Evolutionary conservation across 23 red algal species (phyloP), one percentile per base, ranked within the genome.

Genomic region (Cyanidiococcus yangmingshanensis): DNA sequence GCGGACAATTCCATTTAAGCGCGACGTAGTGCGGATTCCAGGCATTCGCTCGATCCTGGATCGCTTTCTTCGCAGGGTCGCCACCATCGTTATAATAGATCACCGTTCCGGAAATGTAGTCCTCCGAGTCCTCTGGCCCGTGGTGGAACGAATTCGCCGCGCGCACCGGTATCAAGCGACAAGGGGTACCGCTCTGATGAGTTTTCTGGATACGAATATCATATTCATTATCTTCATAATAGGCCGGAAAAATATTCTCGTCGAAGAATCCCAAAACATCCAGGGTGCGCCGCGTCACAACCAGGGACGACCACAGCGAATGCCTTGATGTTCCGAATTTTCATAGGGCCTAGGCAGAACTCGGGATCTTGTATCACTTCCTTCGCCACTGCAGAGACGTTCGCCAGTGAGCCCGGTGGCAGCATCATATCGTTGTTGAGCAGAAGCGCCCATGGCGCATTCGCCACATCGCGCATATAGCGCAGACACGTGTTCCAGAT

Each of bases 171-270:
- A 71, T 27, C 16, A 71, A 12, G 63, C 32, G 21, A 29, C 63
- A 25, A 29, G 63, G n/a, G 15, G 32, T 35, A 30, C 63, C 21
- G 63, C 63, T 35, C 7, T 71, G 16, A 29, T 35, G 63, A 25
- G 32, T 25, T 29, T 35, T 25, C 63, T 30, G 63, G 3, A 35
- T 35, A 3, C 63, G 63, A 32, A 71, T 71, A 35, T 30, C 27
- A 25, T 27, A 32, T 29, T 71, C 63, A 71, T 32, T 32, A 29
- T 71, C 63, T 35, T 71, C 63, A 7, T 32, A 35, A 35, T 71
- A 71, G 12, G 63, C 63, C 7, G 63, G 63, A 71, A 71, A 71
- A 25, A 71, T 25, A 29, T 71, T 71, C 27, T 71, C 63, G 32
- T 71, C 63, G 63, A 71, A 71, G n/a, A 71, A 35, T 12, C 63